A percentile compares a stretch with the other conserved stretches of the same genome.
These are phyloP conservation scores for Arachis monticola DNA, from an alignment of 331 rosid genomes.

Conservation along the genomic window DNA sequence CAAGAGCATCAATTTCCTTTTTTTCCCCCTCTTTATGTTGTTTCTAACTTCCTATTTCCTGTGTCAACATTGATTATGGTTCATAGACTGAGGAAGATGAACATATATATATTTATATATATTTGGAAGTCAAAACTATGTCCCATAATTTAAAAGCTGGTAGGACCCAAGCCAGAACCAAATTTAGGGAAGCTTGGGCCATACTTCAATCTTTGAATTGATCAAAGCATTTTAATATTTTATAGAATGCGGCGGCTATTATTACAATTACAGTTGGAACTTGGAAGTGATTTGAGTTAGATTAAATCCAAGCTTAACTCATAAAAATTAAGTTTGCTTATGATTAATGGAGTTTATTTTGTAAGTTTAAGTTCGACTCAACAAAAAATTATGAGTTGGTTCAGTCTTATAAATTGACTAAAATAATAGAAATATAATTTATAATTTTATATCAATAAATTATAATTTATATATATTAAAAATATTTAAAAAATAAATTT, in stretches of 20 bases:
- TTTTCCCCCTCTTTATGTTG: too few species aligned
- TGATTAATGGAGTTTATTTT: too few species aligned
- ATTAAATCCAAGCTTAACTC: accelerated
- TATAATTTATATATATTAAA: too few species aligned
- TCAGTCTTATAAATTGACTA: too few species aligned
- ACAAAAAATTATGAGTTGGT: accelerated
- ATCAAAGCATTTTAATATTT: background rate
- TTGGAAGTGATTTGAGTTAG: too few species aligned
- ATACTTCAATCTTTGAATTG: conserved; percentile 17
- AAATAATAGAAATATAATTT: too few species aligned
- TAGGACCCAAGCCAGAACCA: conserved; percentile 19
- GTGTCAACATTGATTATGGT: background rate
- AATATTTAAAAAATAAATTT: too few species aligned
- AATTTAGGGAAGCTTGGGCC: background rate
- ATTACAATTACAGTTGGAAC: too few species aligned
- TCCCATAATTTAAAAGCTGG: background rate
- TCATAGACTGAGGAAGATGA: background rate
- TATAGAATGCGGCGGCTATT: background rate
- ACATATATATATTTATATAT: background rate
- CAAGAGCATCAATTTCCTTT: too few species aligned
- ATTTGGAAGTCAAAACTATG: background rate
- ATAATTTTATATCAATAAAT: too few species aligned
- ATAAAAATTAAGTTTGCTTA: too few species aligned
- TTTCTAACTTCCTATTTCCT: background rate
- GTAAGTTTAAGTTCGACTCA: too few species aligned